Percentiles rank a stretch among this genome's conserved stretches.
Conservation (phyloP, 345 rosid genomes). For the Bruguiera parviflora region DNA sequence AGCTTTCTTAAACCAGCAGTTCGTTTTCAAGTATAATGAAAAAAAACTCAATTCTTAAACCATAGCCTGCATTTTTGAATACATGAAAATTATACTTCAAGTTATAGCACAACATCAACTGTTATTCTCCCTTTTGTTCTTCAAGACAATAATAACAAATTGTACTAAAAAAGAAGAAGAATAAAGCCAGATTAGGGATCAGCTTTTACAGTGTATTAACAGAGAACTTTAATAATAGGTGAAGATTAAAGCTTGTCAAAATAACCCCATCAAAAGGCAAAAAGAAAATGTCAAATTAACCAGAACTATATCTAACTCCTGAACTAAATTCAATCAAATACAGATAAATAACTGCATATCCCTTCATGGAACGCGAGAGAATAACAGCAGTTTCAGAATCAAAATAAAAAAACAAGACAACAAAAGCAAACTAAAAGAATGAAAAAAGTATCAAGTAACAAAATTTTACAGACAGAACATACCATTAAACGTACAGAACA, state of each 20-base stretch:
- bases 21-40: not conserved
- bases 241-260: conserved; percentile 16
- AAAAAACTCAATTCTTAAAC: not conserved
- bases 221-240: conserved; percentile 13
- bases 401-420: conserved; percentile 10
- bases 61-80: not conserved
- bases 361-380: conserved; percentile 7
- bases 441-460: not conserved
- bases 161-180: conserved; percentile 11
- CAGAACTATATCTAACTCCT: conserved; percentile 15
- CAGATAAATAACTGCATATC: conserved; percentile 16
- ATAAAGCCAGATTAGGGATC: conserved; percentile 37
- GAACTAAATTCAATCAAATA: conserved; percentile 12
- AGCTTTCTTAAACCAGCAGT: not conserved
- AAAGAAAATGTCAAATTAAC: not conserved
- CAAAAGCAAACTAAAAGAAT: not conserved
- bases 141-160: conserved; percentile 10
- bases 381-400: conserved; percentile 12
- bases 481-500: conserved; percentile 31
- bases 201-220: conserved; percentile 22
- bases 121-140: conserved; percentile 2
- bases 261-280: not conserved
- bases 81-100: no score
- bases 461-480: conserved; percentile 14
- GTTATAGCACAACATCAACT: not conserved